A percentile compares a stretch with the other conserved stretches of the same genome.
Evolutionary conservation across 805 yeast species (phyloP).

Genomic region (Spathaspora gorwiae): DNA sequence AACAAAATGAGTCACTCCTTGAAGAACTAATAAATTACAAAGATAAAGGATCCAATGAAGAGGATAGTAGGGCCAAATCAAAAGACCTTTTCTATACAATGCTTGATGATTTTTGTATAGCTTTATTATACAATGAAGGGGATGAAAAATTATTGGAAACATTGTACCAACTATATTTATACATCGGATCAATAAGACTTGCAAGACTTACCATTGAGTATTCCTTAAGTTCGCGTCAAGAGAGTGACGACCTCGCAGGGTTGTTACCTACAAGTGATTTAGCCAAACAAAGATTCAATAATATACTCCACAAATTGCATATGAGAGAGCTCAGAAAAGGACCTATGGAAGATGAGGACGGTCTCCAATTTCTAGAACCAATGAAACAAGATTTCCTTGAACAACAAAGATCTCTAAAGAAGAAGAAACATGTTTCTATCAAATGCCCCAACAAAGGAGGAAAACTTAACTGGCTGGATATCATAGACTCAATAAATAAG

Average conservation of each 20-base stretch:
- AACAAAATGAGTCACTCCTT: slow-evolving; percentile 11
- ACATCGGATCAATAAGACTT: slow-evolving; percentile 45
- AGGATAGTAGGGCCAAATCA: slow-evolving; percentile 13
- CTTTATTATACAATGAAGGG: slow-evolving; percentile 63
- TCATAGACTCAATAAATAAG: slow-evolving; percentile 27
- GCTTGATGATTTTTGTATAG: slow-evolving; percentile 60
- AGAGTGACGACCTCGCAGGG: slow-evolving; percentile 38
- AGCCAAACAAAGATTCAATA: not conserved
- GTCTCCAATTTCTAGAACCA: slow-evolving; percentile 25
- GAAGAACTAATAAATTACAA: slow-evolving; percentile 3
- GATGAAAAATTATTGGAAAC: slow-evolving; percentile 52
- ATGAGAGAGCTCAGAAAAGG: not conserved
- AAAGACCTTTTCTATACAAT: slow-evolving; percentile 40
- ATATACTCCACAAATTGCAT: not conserved
- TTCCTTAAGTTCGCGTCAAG: slow-evolving; percentile 41
- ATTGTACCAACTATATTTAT: slow-evolving; percentile 47
- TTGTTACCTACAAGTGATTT: slow-evolving; percentile 17
- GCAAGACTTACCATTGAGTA: slow-evolving; percentile 59
- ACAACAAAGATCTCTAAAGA: slow-evolving; percentile 12
- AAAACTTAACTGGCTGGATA: slow-evolving; percentile 20
- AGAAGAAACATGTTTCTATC: slow-evolving; percentile 8
- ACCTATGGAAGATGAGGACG: not conserved
- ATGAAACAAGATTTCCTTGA: slow-evolving; percentile 25
- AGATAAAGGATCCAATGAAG: not conserved
- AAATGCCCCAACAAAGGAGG: slow-evolving; percentile 3